Percentiles rank a stretch among this genome's conserved stretches.
Evolutionary conservation across 2,329 filamentous ascomycete species (phyloP).

Genomic region (Pochonia chlamydosporia): DNA sequence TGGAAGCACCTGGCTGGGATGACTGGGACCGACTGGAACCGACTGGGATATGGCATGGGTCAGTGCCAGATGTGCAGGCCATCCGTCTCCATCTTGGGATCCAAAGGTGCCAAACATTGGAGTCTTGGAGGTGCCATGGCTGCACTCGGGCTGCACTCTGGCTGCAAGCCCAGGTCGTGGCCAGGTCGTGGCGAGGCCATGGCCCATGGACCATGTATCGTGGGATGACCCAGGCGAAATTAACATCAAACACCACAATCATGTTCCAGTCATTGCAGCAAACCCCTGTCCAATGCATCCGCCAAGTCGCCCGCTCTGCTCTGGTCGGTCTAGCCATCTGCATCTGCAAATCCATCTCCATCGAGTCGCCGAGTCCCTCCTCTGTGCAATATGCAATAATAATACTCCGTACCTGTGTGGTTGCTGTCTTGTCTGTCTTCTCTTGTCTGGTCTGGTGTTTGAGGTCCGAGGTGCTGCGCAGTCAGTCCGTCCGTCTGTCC

Average conservation of each 20-base stretch:
- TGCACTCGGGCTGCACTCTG: background rate
- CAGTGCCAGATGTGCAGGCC: background rate
- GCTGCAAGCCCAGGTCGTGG: background rate
- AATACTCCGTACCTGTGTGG: background rate
- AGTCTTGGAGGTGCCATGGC: background rate
- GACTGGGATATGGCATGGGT: background rate
- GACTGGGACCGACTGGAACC: background rate
- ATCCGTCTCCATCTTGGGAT: background rate
- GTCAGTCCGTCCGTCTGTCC: too few species aligned
- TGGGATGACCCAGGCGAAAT: constrained; percentile 8
- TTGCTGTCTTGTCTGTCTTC: background rate
- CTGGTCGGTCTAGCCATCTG: background rate
- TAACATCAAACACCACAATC: constrained; percentile 7
- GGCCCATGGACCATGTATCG: background rate
- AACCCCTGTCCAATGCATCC: background rate
- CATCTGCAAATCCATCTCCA: too few species aligned
- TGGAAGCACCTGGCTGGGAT: background rate
- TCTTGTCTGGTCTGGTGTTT: background rate
- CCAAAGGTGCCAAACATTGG: background rate
- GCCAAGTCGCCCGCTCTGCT: background rate
- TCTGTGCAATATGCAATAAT: too few species aligned
- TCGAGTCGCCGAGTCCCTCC: background rate
- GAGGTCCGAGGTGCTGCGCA: too few species aligned
- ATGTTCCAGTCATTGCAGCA: background rate
- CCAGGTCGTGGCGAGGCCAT: background rate